Base-by-base conservation (phyloP, 805 yeast genomes). In the Candida sakaeoensis region DNA sequence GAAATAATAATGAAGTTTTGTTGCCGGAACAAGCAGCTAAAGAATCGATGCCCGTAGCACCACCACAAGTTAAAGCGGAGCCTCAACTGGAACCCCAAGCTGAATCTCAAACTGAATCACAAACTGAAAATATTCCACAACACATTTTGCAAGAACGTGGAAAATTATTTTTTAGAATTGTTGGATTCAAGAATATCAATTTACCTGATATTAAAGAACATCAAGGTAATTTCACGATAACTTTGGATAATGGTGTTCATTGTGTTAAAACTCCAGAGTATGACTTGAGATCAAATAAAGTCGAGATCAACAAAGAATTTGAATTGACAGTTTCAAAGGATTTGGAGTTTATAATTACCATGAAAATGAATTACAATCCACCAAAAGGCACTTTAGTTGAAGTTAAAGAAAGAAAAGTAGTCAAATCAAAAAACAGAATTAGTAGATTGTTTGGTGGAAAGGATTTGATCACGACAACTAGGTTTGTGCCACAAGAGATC, bases 221-320 rank as follows among this genome's bases (percentile, higher is more conserved):
- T 36, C 23, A 31, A 17, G 80, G 77, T 1, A 65, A 69, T 40
- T 72, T 77, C 54, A 69, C 74, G 38, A 48, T 80, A 14, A 73
- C 78, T 4, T 61, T 82, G 39, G 96, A 89, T 56, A 89, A 89
- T 55, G 95, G 95, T 5, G 77, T 79, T 27, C 95, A 89, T 54
- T 75, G 86, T 43, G 74, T 86, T 35, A 75, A 80, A 26, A 87
- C 95, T 0, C 75, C 80, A 7, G 69, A 73, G 58, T 71, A 73
- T 50, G 50, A 53, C 17, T 48, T 75, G 39, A 49, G 54, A 3
- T 38, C 52, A n/a, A 48, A 56, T 14, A 51, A 51, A 23, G 60
- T 72, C 25, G 43, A 61, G 8, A 62, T 86, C 38, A 74, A 74
- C 35, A 87, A 85, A 53, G 96, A 90, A 53, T 87, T 87, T 57